phyloP scores from a whole-genome alignment of 768 basidiomycete species.

The Lentinula aciculospora region DNA sequence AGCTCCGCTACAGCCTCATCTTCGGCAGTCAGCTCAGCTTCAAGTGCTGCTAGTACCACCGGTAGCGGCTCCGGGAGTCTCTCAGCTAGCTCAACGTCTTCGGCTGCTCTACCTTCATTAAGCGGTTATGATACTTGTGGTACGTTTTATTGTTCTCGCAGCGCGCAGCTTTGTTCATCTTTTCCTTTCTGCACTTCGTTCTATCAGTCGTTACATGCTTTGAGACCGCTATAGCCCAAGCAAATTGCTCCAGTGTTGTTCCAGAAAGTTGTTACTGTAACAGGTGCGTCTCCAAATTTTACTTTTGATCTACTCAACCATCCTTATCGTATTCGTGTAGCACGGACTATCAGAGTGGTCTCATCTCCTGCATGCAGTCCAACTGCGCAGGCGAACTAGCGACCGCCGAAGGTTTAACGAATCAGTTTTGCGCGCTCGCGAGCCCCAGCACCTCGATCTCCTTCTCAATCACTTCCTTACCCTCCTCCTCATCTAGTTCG shows the following conservation, averaged over 20 bases:
- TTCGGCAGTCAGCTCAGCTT: not conserved
- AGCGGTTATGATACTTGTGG: not conserved
- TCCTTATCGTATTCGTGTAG: not conserved
- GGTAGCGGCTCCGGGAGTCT: not conserved
- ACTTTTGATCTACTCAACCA: too few relatives aligned
- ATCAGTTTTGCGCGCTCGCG: constrained; percentile 3
- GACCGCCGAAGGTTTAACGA: not conserved
- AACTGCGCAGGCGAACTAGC: not conserved
- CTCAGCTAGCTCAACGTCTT: not conserved
- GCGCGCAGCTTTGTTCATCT: not conserved
- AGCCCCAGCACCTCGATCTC: not conserved
- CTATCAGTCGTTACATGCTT: not conserved
- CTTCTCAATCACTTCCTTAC: not conserved
- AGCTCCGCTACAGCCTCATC: not conserved
- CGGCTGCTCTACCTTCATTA: not conserved
- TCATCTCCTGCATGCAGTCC: not conserved
- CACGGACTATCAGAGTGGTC: not conserved
- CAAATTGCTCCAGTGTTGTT: not conserved
- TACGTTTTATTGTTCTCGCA: not conserved
- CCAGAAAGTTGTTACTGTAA: constrained; percentile 5
- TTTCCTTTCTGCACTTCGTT: not conserved
- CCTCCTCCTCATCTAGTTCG: not conserved
- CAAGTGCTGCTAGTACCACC: not conserved
- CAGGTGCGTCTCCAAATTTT: not conserved
- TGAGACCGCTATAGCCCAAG: not conserved